Base-by-base conservation (phyloP, 139 green algal species). In the Yamagishiella unicocca region DNA sequence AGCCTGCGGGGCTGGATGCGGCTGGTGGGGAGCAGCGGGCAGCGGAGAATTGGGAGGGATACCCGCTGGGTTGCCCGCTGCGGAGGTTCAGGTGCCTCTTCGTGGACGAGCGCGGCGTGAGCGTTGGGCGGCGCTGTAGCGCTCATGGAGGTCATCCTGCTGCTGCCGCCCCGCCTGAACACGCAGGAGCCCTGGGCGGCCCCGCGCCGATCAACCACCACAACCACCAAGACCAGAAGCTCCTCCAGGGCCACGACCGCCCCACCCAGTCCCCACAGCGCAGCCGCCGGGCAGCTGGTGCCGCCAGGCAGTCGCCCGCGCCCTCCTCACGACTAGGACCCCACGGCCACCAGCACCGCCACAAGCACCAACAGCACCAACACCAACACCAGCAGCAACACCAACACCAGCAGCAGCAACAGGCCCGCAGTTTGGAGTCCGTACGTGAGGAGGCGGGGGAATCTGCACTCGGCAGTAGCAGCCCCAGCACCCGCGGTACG, bases 371-470 rank as follows among this genome's bases (percentile, higher is more conserved):
- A 3, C 80, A 54, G 29, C n/a, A n/a, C 9, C 78, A 55, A 19
- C 42, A 83, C n/a, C 50, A 27, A 2, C 33, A 54, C 12, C 74
- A 38, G 21, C 21, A 55, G 7, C 40, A 43, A 46, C 58, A 84
- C 40, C n/a, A 61, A 29, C 40, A 35, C 42, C 62, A 21, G 4
- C 43, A 67, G 10, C 78, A 38, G 29, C 29, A 83, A 10, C 40
- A 19, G 40, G 35, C 7, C 33, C 77, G 61, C 21, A 43, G 29
- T n/a, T 53, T 86, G 45, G 40, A 62, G 1, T 64, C 80, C 6
- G 80, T 86, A 31, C 61, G 64, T 4, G 80, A 86, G 64, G 80
- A 86, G 64, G 62, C 80, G 5, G 61, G 55, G 4, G 78, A 85
- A 25, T 74, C 78, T 12, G 8, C n/a, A 4, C 31, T 75, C 4